Evolutionary conservation across 2,329 filamentous ascomycete species (phyloP), one percentile per base, ranked within the genome.

Genomic region (Tolypocladium album): DNA sequence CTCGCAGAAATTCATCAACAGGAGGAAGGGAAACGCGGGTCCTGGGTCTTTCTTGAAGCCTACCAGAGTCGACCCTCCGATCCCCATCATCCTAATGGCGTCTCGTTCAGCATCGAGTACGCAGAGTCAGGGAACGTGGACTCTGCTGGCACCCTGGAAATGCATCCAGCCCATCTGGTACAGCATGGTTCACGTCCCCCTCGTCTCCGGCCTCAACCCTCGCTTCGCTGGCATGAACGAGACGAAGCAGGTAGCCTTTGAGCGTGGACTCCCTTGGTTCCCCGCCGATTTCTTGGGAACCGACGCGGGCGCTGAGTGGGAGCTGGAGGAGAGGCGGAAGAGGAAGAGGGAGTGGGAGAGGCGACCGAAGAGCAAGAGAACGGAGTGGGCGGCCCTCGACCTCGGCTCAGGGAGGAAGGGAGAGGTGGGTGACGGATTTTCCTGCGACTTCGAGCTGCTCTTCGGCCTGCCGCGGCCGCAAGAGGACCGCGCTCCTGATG

Each of bases 131-230:
- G 88, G 88, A 0, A 86, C 81, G 0, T 97, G 92, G 91, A 94
- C 87, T 0, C 71, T 97, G 1, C 78, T 97, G 31, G 81, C 94
- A 3, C 94, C 94, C 0, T 97, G 93, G 91, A 92, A 90, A 69
- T 96, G 90, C 67, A 88, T 97, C 42, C 78, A 85, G 42, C 85
- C 90, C 0, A 79, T 97, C 39, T 99, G 94, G 94, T 88, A 93
- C 67, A 86, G 85, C 55, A 75, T 97, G 17, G 88, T 96, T 75
- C 91, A 91, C 69, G 91, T 87, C 61, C 90, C 90, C 0, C 79
- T 95, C 0, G 88, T 86, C 0, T 88, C 86, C 1, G 92, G 92
- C 9, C 87, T 88, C 0, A 95, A 91, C 61, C 88, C 90, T 1
- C 82, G 88, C 31, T 91, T 96, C 65, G 93, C 90, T 1, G 93